phyloP scores from a whole-genome alignment of 306 rosid genomes.

The Vicia villosa region DNA sequence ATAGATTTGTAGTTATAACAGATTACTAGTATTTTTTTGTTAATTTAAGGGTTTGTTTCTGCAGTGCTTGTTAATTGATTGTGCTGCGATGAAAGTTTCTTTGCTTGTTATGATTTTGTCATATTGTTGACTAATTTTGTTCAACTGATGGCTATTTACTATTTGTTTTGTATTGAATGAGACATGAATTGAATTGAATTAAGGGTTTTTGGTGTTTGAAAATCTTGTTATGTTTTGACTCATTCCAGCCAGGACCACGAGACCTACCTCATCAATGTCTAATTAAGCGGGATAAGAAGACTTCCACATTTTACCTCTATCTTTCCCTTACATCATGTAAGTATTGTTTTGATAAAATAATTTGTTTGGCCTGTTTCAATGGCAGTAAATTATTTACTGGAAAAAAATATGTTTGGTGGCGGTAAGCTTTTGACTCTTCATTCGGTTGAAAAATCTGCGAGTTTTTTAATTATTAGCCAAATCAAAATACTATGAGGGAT shows the following conservation, averaged over 20 bases:
- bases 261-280: slow-evolving; percentile 82
- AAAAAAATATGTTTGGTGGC: background rate
- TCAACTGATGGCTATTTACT: slow-evolving; percentile 4
- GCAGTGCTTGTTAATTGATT: slow-evolving; percentile 11
- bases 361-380: slow-evolving; percentile 16
- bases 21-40: background rate
- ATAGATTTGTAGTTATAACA: background rate
- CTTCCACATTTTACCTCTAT: slow-evolving; percentile 75
- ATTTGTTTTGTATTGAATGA: background rate
- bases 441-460: background rate
- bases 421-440: slow-evolving; percentile 19
- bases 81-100: background rate
- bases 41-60: slow-evolving; percentile 1
- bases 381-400: background rate
- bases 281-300: slow-evolving; percentile 87
- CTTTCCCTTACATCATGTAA: slow-evolving; percentile 84
- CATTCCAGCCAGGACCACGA: slow-evolving; percentile 86
- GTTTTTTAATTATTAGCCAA: slow-evolving; percentile 15
- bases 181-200: slow-evolving; percentile 1
- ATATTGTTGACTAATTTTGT: slow-evolving; percentile 12
- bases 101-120: slow-evolving; percentile 3
- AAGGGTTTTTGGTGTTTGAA: slow-evolving; percentile 35
- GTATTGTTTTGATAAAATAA: slow-evolving; percentile 34
- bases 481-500: background rate
- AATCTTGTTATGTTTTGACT: slow-evolving; percentile 38